Percentiles rank a stretch among this genome's conserved stretches.
Evolutionary conservation across 768 basidiomycete genomes (phyloP).

Genomic region (Leccinum subtestaceum): DNA sequence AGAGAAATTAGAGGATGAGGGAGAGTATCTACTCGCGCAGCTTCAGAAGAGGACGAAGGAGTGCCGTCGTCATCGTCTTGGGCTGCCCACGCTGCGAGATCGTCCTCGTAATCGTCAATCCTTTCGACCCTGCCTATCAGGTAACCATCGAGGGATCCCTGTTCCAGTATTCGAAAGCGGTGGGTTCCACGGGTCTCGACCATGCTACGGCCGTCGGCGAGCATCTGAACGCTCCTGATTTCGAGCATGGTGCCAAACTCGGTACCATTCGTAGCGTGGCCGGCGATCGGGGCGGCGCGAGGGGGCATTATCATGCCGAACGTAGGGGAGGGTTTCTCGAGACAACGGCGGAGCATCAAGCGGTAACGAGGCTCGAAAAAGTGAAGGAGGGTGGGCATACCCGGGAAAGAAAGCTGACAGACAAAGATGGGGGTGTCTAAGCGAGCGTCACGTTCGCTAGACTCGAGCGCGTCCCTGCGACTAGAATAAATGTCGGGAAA

Average conservation of each 20-base stretch:
- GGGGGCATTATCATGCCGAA: slow-evolving; percentile 94
- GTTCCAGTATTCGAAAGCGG: slow-evolving; percentile 85
- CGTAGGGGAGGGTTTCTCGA: slow-evolving; percentile 68
- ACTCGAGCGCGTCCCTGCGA: slow-evolving; percentile 59
- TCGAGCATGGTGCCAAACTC: slow-evolving; percentile 94
- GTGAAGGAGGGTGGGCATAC: slow-evolving; percentile 84
- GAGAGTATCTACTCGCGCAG: slow-evolving; percentile 2
- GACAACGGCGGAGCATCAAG: slow-evolving; percentile 94
- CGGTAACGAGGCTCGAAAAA: slow-evolving; percentile 95
- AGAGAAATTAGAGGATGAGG: slow-evolving; percentile 14
- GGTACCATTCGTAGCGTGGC: slow-evolving; percentile 21
- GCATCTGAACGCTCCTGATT: slow-evolving; percentile 81
- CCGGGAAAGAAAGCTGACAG: slow-evolving; percentile 87
- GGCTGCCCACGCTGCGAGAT: slow-evolving; percentile 27
- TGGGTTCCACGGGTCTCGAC: slow-evolving; percentile 68
- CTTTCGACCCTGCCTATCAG: slow-evolving; percentile 78
- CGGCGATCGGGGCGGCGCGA: slow-evolving; percentile 30
- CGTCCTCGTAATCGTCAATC: slow-evolving; percentile 39
- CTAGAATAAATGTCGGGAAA: slow-evolving; percentile 68
- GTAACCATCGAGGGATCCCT: slow-evolving; percentile 85
- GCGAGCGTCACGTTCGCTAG: slow-evolving; percentile 74
- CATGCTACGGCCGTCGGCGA: slow-evolving; percentile 86
- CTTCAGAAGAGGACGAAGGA: slow-evolving; percentile 10
- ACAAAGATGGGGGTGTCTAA: slow-evolving; percentile 91
- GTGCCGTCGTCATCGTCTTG: slow-evolving; percentile 8